These are phyloP conservation scores for Colletotrichum magnum DNA, from an alignment of 2,329 filamentous ascomycete genomes.

Conservation along the genomic window DNA sequence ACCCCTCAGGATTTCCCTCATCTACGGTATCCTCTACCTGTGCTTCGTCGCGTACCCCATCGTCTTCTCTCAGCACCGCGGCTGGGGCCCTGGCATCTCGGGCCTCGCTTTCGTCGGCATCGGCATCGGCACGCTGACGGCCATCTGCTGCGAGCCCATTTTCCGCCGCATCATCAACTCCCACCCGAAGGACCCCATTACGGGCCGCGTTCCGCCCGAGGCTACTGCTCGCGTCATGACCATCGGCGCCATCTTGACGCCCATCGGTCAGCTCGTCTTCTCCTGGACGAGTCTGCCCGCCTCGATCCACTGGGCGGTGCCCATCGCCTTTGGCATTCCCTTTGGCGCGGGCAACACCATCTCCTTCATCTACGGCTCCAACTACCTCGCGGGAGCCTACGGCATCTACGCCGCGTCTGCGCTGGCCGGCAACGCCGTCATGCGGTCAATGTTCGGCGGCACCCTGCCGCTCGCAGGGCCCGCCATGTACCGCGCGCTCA, in stretches of 20 bases:
- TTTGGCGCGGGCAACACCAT: slow-evolving; percentile 84
- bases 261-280: slow-evolving; percentile 87
- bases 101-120: slow-evolving; percentile 85
- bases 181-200: slow-evolving; percentile 81
- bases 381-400: slow-evolving; percentile 82
- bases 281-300: slow-evolving; percentile 87
- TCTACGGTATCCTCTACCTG: slow-evolving; percentile 90
- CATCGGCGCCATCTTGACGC: slow-evolving; percentile 80
- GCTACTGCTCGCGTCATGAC: slow-evolving; percentile 86
- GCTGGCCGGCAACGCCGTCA: slow-evolving; percentile 83
- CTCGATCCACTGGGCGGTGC: slow-evolving; percentile 85
- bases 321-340: slow-evolving; percentile 82
- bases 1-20: slow-evolving; percentile 74
- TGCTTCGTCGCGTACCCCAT: slow-evolving; percentile 94
- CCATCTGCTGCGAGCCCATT: slow-evolving; percentile 77
- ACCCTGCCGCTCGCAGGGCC: slow-evolving; percentile 82
- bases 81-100: slow-evolving; percentile 80
- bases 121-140: slow-evolving; percentile 74
- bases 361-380: slow-evolving; percentile 86
- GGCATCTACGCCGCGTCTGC: slow-evolving; percentile 87
- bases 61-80: slow-evolving; percentile 80
- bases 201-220: slow-evolving; percentile 81
- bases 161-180: slow-evolving; percentile 83
- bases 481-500: slow-evolving; percentile 77
- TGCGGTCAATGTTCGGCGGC: slow-evolving; percentile 82